Conservation (phyloP, 345 rosid species). For the Linum usitatissimum region DNA sequence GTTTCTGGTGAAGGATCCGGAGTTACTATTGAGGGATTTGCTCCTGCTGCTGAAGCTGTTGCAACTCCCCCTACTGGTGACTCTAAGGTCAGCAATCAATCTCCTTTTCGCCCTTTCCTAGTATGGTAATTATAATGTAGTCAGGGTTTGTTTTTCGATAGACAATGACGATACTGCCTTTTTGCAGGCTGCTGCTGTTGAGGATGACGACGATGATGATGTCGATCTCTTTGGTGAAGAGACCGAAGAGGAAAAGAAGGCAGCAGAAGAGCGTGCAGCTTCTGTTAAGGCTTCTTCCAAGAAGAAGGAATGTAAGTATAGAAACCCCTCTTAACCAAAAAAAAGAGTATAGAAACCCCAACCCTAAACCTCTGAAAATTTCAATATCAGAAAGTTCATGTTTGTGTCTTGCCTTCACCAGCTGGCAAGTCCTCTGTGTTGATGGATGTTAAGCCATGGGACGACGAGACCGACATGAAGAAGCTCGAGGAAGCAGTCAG, state of each 20-base stretch:
- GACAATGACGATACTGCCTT: neutral
- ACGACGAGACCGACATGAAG: slow-evolving; percentile 87
- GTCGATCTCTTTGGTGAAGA: slow-evolving; percentile 83
- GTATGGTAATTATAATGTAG: too few relatives aligned
- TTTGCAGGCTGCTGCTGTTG: slow-evolving; percentile 41
- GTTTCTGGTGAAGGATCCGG: slow-evolving; percentile 79
- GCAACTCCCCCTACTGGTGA: slow-evolving; percentile 75
- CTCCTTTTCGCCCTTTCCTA: too few relatives aligned
- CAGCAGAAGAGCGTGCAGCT: slow-evolving; percentile 75
- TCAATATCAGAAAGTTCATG: too few relatives aligned
- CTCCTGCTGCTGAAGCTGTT: slow-evolving; percentile 35
- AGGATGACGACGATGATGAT: slow-evolving; percentile 48
- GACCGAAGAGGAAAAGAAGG: slow-evolving; percentile 87
- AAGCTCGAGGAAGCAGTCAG: slow-evolving; percentile 75
- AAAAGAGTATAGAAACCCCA: too few relatives aligned
- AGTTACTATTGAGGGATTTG: slow-evolving; percentile 55
- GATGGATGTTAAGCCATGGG: slow-evolving; percentile 79
- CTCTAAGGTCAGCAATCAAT: slow-evolving; percentile 46
- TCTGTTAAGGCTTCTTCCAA: slow-evolving; percentile 39
- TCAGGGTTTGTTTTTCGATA: too few relatives aligned
- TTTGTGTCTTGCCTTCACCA: slow-evolving; percentile 8
- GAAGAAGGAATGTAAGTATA: slow-evolving; percentile 47
- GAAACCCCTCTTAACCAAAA: too few relatives aligned
- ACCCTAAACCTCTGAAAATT: neutral
- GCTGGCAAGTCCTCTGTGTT: slow-evolving; percentile 79